Base-by-base conservation (phyloP, 352 stramenopile species). In the Pythium volutum region DNA sequence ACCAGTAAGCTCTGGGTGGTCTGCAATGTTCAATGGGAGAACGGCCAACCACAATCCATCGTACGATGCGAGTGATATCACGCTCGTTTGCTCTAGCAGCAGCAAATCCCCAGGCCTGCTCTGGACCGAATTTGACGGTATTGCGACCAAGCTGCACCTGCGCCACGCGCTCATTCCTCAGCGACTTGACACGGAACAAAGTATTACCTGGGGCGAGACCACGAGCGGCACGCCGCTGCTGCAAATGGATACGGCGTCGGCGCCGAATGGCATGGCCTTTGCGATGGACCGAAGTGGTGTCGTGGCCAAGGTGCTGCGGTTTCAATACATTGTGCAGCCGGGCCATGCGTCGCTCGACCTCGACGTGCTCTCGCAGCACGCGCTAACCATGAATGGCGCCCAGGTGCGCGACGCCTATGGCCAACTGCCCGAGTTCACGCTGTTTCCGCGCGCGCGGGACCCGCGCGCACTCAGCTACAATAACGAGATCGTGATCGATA, bases 101-200 rank as follows among this genome's bases (percentile, higher is more conserved):
- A 31, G 36, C 4, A 54, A 38, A 2, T 15, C 58, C 6, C 60
- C 76, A 2, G 83, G 77, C 5, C 14, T 90, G 9, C 36, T 87
- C 7, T 93, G 83, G 83, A 91, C 79, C 0, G 83, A 93, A 38
- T 91, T 82, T 38, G 81, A 93, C 41, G 83, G 81, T 0, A 74
- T 84, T 25, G 75, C 79, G 2, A 74, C 79, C 9, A 91, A 93
- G 38, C 43, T 90, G 16, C 79, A 80, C 18, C 74, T 89, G 46
- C 72, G 78, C 0, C 81, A 90, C 45, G 59, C 67, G 7, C 57
- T 53, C 2, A 48, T 74, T 15, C 52, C 70, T 1, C 66, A 75
- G n/a, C 59, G 55, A 7, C 54, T 68, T 1, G 18, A 48, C 1
- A 29, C 38, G 4, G 16, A 61, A 2, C 27, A 31, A 3, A 39